Base-by-base conservation (phyloP, 2,329 filamentous ascomycete genomes). In the Orbilia brochopaga region DNA sequence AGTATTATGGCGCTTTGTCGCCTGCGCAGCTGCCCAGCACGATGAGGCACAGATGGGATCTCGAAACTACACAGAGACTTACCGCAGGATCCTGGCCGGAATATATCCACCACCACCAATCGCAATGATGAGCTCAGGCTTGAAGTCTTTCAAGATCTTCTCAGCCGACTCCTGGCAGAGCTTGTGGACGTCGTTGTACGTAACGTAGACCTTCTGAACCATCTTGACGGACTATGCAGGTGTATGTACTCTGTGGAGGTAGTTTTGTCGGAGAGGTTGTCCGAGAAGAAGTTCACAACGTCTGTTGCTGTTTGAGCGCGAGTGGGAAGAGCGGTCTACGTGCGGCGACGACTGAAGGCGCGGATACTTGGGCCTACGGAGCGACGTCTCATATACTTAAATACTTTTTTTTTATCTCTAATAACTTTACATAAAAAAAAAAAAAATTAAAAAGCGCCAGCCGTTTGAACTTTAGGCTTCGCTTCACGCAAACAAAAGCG, bases 141-240 rank as follows among this genome's bases (percentile, higher is more conserved):
- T 85, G 84, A 96, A 92, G 15, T 90, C 87, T 79, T 88, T 83
- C 77, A 99, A 87, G 80, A 97, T 95, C 77, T 84, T 83, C 74
- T 87, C 85, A 42, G 92, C 94, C 17, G 91, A 87, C 79, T 89
- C 85, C 82, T 97, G 90, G 84, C 94, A 99, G 79, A 97, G 87
- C 82, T 96, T 96, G 87, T 99, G 94, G 78, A 99, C 90, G 92
- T 97, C 69, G 80, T 95, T 96, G 82, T 96, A 96, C 77, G 90
- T 94, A 79, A 94, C 87, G 83, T 93, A 95, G 80, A 92, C 81
- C 80, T 95, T 95, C 81, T 93, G 85, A 75, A 90, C 85, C 89
- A 92, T 92, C 46, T 65, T 58, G 59, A 54, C 24, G 7, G 65
- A 30, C 2, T 24, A 15, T 11, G 23, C 19, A 35, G 21, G 3